Conservation (phyloP, 495 filamentous ascomycete genomes). For the Staphylotrichum longicolle region DNA sequence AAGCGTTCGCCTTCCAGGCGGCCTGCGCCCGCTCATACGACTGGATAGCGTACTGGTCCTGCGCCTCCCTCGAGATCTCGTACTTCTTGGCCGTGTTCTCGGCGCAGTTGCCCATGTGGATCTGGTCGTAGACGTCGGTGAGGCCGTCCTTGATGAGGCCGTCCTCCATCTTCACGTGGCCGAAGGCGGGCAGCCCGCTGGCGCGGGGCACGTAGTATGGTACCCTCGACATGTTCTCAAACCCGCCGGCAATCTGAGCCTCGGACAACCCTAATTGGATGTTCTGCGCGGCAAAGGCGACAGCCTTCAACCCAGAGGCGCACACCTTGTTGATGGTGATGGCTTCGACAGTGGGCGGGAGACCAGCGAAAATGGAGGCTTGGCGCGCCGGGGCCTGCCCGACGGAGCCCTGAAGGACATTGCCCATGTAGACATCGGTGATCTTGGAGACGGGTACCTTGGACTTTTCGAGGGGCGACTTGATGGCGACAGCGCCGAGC, state of each 20-base stretch:
- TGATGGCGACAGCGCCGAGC: slow-evolving; percentile 85
- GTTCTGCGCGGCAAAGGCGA: slow-evolving; percentile 84
- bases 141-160: slow-evolving; percentile 93
- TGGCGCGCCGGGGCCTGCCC: slow-evolving; percentile 93
- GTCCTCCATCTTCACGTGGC: slow-evolving; percentile 81
- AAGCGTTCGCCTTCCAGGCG: slow-evolving; percentile 78
- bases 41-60: slow-evolving; percentile 86
- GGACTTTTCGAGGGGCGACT: slow-evolving; percentile 80
- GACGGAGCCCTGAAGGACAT: slow-evolving; percentile 80
- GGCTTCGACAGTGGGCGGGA: slow-evolving; percentile 73
- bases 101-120: slow-evolving; percentile 98
- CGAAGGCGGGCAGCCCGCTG: slow-evolving; percentile 74
- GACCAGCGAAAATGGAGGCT: slow-evolving; percentile 82
- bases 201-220: slow-evolving; percentile 86
- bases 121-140: slow-evolving; percentile 93
- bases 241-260: slow-evolving; percentile 87
- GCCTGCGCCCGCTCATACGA: slow-evolving; percentile 84
- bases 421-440: slow-evolving; percentile 93
- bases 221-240: slow-evolving; percentile 95
- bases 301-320: slow-evolving; percentile 89
- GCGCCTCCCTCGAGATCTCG: slow-evolving; percentile 72
- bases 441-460: slow-evolving; percentile 72
- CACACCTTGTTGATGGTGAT: slow-evolving; percentile 97
- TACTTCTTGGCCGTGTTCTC: slow-evolving; percentile 91
- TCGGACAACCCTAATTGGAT: slow-evolving; percentile 87